Percentiles rank a stretch among this genome's conserved stretches.
Conservation (phyloP, 2,329 filamentous ascomycete genomes). For the Chaetomium globosum region DNA sequence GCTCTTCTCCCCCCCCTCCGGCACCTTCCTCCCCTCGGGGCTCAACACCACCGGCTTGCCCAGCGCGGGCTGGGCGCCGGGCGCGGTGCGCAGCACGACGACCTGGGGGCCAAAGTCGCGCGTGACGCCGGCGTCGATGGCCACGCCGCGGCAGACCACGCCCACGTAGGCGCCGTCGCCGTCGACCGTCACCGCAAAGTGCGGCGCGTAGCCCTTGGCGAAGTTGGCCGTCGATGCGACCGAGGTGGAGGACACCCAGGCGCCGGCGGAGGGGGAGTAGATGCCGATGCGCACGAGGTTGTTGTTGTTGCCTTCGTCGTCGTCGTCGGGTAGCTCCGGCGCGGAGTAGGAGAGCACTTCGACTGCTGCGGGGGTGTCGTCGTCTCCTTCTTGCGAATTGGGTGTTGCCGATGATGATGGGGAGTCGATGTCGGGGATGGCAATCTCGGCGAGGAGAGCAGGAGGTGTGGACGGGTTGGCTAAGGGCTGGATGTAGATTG, state of each 20-base stretch:
- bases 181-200: constrained; percentile 57
- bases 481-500: constrained; percentile 60
- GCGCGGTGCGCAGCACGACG: constrained; percentile 50
- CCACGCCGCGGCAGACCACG: constrained; percentile 57
- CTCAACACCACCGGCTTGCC: constrained; percentile 66
- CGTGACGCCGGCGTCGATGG: constrained; percentile 65
- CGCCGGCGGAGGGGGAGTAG: constrained; percentile 52
- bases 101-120: constrained; percentile 67
- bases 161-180: constrained; percentile 45
- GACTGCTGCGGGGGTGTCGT: constrained; percentile 3
- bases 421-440: constrained; percentile 52
- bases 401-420: constrained; percentile 44
- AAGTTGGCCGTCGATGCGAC: constrained; percentile 61
- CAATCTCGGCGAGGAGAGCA: constrained; percentile 55
- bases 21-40: constrained; percentile 62
- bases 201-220: constrained; percentile 62
- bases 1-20: constrained; percentile 61
- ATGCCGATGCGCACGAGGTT: constrained; percentile 61
- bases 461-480: constrained; percentile 42
- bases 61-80: constrained; percentile 60
- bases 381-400: constrained; percentile 35
- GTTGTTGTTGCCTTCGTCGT: constrained; percentile 27
- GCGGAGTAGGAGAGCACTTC: constrained; percentile 57
- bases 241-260: constrained; percentile 60
- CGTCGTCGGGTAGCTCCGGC: constrained; percentile 52